phyloP scores from a whole-genome alignment of 495 filamentous ascomycete genomes.

The Delitschia confertaspora region DNA sequence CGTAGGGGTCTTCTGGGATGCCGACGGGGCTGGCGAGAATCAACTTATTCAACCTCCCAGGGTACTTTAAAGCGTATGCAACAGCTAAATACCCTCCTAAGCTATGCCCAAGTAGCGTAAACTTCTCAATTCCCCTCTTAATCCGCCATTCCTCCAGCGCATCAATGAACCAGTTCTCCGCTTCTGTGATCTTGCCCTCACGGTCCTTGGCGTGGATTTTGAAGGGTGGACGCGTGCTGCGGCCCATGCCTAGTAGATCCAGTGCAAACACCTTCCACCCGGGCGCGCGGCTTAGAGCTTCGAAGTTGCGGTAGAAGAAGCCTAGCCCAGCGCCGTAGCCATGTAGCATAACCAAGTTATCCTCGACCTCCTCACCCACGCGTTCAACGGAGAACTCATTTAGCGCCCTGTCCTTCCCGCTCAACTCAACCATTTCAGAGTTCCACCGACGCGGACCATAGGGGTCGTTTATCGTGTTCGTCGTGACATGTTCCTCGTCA shows the following conservation, averaged over 20 bases:
- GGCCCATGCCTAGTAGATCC: slow-evolving; percentile 90
- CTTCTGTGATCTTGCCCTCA: slow-evolving; percentile 75
- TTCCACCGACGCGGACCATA: slow-evolving; percentile 81
- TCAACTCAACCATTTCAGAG: slow-evolving; percentile 72
- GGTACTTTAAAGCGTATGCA: slow-evolving; percentile 92
- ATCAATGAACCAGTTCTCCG: slow-evolving; percentile 94
- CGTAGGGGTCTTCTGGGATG: slow-evolving; percentile 90
- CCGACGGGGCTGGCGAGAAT: slow-evolving; percentile 91
- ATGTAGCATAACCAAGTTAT: slow-evolving; percentile 94
- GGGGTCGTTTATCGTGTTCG: slow-evolving; percentile 58
- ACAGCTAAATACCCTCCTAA: slow-evolving; percentile 91
- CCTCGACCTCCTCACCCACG: slow-evolving; percentile 60
- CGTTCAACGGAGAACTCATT: slow-evolving; percentile 93
- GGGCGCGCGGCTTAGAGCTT: slow-evolving; percentile 61
- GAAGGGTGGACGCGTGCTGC: slow-evolving; percentile 77
- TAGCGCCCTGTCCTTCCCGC: slow-evolving; percentile 74
- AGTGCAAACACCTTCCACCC: slow-evolving; percentile 90
- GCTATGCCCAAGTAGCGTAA: slow-evolving; percentile 88
- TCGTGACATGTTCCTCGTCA: slow-evolving; percentile 40
- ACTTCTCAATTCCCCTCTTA: slow-evolving; percentile 77
- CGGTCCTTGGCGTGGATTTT: slow-evolving; percentile 71
- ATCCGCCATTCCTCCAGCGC: slow-evolving; percentile 92
- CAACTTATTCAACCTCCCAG: slow-evolving; percentile 85
- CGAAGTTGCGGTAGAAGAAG: slow-evolving; percentile 98
- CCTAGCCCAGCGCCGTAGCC: slow-evolving; percentile 93